These are phyloP conservation scores for Rhynchospora tenuis DNA, from an alignment of 176 grass and related monocot species.

Conservation along the genomic window DNA sequence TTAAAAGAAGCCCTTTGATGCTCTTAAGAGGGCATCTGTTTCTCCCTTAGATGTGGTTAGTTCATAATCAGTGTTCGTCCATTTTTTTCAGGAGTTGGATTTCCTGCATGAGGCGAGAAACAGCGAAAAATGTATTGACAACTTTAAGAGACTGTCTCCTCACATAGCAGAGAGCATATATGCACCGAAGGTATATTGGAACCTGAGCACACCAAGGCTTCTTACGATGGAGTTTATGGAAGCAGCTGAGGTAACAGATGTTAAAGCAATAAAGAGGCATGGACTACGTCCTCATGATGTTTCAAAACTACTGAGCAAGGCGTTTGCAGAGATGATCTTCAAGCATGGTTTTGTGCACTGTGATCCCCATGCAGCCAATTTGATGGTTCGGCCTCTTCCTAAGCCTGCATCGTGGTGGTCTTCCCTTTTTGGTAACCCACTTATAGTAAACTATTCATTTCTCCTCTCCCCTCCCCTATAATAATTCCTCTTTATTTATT, in stretches of 20 bases:
- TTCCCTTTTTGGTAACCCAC: neutral
- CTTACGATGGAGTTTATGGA: conserved; percentile 97
- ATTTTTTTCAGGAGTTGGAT: conserved; percentile 64
- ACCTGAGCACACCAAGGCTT: conserved; percentile 71
- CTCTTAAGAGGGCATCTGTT: neutral
- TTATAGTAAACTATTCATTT: neutral
- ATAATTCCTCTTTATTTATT: neutral
- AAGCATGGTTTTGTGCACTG: conserved; percentile 99
- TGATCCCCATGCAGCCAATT: conserved; percentile 96
- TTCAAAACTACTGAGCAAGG: conserved; percentile 80
- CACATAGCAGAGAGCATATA: conserved; percentile 67
- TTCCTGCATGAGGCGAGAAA: conserved; percentile 84
- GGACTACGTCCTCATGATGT: conserved; percentile 72
- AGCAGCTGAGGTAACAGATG: conserved; percentile 90
- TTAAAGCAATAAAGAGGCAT: conserved; percentile 52
- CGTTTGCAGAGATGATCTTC: conserved; percentile 97
- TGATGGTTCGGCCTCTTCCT: conserved; percentile 82
- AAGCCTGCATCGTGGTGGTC: conserved; percentile 4
- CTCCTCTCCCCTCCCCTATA: too few relatives aligned
- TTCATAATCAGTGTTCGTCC: neutral
- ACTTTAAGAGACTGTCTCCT: conserved; percentile 82
- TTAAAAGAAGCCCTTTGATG: neutral
- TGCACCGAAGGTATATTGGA: conserved; percentile 85
- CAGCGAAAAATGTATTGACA: conserved; percentile 74
- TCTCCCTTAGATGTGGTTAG: neutral